Percentiles rank a stretch among this genome's conserved stretches.
phyloP scores from a whole-genome alignment of 106 monocot species.

The Posidonia australis region DNA sequence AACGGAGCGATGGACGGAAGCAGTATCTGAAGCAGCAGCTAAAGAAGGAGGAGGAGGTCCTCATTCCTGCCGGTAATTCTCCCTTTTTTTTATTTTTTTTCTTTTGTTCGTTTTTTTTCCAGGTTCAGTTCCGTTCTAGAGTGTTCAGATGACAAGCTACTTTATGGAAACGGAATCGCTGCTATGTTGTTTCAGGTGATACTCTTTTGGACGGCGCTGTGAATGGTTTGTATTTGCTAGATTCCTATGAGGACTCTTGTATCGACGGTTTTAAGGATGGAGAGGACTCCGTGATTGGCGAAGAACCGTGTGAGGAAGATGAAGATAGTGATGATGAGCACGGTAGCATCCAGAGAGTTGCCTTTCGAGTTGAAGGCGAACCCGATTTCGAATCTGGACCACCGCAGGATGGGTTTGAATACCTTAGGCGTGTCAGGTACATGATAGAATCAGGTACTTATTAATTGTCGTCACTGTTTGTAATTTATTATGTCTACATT shows the following conservation, averaged over 20 bases:
- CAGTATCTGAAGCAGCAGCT: too few species aligned
- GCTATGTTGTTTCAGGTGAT: constrained; percentile 2
- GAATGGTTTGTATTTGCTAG: background rate
- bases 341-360: constrained; percentile 56
- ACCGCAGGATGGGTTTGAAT: constrained; percentile 86
- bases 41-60: too few species aligned
- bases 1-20: too few species aligned
- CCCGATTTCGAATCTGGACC: constrained; percentile 97
- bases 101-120: too few species aligned
- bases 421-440: constrained; percentile 94
- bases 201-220: background rate
- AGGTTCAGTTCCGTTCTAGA: too few species aligned
- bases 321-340: constrained; percentile 56
- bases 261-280: background rate
- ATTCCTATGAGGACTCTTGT: background rate
- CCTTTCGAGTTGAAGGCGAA: constrained; percentile 79
- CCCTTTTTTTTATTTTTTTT: too few species aligned
- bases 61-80: too few species aligned
- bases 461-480: background rate
- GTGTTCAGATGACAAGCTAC: too few species aligned
- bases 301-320: constrained; percentile 27
- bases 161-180: too few species aligned
- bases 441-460: background rate
- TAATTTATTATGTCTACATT: too few species aligned
- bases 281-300: constrained; percentile 1